Percentiles rank a stretch among this genome's conserved stretches.
Evolutionary conservation across 345 rosid genomes (phyloP).

Genomic region (Ricinus communis): DNA sequence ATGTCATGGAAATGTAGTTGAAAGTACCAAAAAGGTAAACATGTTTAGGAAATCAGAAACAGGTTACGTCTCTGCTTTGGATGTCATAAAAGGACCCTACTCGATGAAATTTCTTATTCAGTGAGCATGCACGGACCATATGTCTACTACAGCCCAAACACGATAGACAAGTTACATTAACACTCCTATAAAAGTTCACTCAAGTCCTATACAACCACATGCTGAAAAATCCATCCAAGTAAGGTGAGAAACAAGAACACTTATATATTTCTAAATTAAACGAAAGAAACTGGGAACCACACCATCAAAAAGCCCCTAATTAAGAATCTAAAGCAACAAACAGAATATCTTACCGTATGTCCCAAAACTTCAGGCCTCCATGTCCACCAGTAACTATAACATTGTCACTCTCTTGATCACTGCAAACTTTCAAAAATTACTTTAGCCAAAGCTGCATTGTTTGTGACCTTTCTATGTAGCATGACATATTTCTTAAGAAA

Average conservation of each 20-base stretch:
- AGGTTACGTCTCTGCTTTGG: not conserved
- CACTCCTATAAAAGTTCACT: not conserved
- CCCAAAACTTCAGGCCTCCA: conserved; percentile 90
- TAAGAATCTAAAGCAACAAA: conserved; percentile 14
- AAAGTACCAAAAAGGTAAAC: not conserved
- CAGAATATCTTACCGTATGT: conserved; percentile 59
- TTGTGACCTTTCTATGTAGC: not conserved
- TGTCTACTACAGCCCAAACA: not conserved
- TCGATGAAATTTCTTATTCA: not conserved
- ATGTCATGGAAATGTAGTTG: not conserved
- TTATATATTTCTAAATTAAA: not conserved
- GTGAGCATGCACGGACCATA: not conserved
- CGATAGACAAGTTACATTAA: not conserved
- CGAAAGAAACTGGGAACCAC: not conserved
- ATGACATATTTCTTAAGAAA: not conserved
- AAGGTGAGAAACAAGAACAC: conserved; percentile 7
- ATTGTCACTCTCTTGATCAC: conserved; percentile 63
- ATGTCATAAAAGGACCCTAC: not conserved
- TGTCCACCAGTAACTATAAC: conserved; percentile 81
- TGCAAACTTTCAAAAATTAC: conserved; percentile 28
- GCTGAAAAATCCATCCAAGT: not conserved
- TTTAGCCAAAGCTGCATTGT: not conserved
- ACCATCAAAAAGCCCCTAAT: not conserved
- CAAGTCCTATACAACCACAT: not conserved
- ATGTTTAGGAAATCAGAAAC: not conserved